These are phyloP conservation scores for Psilocybe tampanensis DNA, from an alignment of 768 basidiomycete genomes.

Conservation along the genomic window DNA sequence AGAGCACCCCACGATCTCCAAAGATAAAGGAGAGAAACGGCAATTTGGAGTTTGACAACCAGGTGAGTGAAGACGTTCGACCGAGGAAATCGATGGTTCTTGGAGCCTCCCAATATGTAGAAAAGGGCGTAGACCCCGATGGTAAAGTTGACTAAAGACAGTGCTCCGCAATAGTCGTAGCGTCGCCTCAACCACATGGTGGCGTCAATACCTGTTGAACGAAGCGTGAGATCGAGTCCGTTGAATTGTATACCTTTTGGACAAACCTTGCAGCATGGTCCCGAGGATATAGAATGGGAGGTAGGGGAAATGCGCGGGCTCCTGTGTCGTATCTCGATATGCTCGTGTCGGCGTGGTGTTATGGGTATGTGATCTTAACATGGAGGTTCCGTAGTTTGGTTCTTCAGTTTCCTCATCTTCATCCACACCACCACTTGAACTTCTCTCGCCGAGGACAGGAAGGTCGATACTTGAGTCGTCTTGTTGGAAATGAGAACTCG, in stretches of 20 bases:
- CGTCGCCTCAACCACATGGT: slow-evolving; percentile 6
- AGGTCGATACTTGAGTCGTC: neutral
- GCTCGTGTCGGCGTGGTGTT: neutral
- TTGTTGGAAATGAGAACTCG: neutral
- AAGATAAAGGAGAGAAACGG: slow-evolving; percentile 5
- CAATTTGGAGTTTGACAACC: slow-evolving; percentile 9
- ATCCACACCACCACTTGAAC: neutral
- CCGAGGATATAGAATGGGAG: slow-evolving; percentile 7
- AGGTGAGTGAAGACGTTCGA: slow-evolving; percentile 8
- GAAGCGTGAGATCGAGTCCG: neutral
- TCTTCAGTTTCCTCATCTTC: neutral
- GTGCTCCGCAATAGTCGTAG: slow-evolving; percentile 6
- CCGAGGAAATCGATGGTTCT: slow-evolving; percentile 11
- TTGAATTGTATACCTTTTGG: neutral
- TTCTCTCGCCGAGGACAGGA: neutral
- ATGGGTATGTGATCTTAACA: neutral
- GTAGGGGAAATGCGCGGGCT: slow-evolving; percentile 4
- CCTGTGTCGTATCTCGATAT: neutral
- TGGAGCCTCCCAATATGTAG: slow-evolving; percentile 8
- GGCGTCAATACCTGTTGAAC: slow-evolving; percentile 1
- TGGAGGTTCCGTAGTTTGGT: neutral
- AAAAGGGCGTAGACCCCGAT: slow-evolving; percentile 5
- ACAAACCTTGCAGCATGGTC: slow-evolving; percentile 4
- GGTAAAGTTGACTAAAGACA: slow-evolving; percentile 2
- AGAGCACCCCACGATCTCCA: slow-evolving; percentile 15